Percentiles rank a stretch among this genome's conserved stretches.
Conservation (phyloP, 441 rosid species). For the Mallotus japonicus region DNA sequence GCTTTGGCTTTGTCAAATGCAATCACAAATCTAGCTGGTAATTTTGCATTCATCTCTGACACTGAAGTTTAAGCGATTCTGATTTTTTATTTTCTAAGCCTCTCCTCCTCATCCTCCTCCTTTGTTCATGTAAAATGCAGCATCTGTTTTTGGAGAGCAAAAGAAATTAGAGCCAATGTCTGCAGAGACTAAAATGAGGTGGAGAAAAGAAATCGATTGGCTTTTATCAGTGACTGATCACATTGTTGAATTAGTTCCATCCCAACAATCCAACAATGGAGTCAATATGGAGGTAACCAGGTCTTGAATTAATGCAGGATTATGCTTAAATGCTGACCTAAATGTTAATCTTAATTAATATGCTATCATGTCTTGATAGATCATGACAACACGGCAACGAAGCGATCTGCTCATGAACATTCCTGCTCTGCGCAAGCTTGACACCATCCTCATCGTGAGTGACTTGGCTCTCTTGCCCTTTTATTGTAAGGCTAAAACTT, state of each 20-base stretch:
- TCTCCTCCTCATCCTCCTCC: background rate
- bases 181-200: conserved; percentile 56
- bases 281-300: conserved; percentile 70
- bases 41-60: background rate
- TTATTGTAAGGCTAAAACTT: background rate
- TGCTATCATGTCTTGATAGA: conserved; percentile 31
- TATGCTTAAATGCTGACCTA: background rate
- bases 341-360: background rate
- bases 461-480: background rate
- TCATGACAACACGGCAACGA: conserved; percentile 69
- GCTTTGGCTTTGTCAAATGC: conserved; percentile 95
- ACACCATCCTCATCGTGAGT: conserved; percentile 71
- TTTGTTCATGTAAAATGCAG: conserved; percentile 29
- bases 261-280: conserved; percentile 76
- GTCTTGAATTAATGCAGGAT: too few species aligned
- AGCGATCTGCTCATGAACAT: conserved; percentile 79
- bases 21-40: conserved; percentile 91
- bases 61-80: too few species aligned
- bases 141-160: conserved; percentile 89
- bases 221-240: conserved; percentile 82
- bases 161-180: conserved; percentile 74
- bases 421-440: conserved; percentile 80
- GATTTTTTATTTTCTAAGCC: too few species aligned
- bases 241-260: conserved; percentile 82
- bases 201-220: conserved; percentile 91